Conservation (phyloP, 176 grass and related monocot species). For the Paspalum notatum region DNA sequence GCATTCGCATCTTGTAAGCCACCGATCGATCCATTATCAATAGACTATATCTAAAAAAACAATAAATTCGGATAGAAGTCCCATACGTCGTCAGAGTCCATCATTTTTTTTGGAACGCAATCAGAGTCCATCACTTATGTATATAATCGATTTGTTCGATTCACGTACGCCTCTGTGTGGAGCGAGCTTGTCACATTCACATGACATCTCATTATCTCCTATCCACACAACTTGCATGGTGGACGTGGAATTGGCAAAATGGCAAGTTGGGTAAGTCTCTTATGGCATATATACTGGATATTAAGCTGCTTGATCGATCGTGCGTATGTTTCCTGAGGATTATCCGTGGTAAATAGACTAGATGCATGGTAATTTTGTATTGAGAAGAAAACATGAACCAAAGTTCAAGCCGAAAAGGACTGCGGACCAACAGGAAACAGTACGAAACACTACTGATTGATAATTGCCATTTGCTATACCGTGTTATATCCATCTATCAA, state of each 20-base stretch:
- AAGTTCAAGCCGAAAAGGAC: too few relatives aligned
- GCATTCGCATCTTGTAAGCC: too few relatives aligned
- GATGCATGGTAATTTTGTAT: too few relatives aligned
- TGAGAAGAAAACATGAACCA: background rate
- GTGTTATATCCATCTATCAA: background rate
- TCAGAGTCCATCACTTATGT: background rate
- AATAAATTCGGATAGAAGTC: background rate
- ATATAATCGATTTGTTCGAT: too few relatives aligned
- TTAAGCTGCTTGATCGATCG: background rate
- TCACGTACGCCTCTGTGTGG: too few relatives aligned
- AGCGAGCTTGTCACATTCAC: background rate
- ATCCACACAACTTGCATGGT: background rate
- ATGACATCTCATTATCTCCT: background rate
- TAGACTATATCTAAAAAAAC: background rate
- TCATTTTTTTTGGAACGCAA: too few relatives aligned
- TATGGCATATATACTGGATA: too few relatives aligned
- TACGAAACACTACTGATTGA: too few relatives aligned
- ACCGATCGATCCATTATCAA: constrained; percentile 14
- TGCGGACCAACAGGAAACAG: too few relatives aligned
- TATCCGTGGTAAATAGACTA: background rate
- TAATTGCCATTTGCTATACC: too few relatives aligned
- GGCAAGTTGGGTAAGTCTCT: background rate
- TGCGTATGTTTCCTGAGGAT: background rate
- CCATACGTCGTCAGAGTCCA: constrained; percentile 15
- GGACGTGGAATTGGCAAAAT: background rate